phyloP scores from a whole-genome alignment of 108 stramenopile species.

The Poteriospumella lacustris region DNA sequence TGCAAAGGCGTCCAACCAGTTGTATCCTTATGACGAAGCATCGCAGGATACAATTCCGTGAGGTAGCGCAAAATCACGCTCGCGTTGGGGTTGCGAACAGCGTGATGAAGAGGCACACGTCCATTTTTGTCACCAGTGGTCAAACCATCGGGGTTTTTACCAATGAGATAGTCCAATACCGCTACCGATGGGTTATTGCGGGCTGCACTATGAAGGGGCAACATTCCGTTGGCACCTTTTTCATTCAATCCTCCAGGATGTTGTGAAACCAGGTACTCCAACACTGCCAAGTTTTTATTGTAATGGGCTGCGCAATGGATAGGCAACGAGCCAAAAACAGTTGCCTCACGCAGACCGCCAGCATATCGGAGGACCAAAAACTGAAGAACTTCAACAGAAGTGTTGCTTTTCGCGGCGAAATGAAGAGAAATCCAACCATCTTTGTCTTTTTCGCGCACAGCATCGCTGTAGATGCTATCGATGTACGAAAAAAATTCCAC shows the following conservation, averaged over 20 bases:
- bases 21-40: background rate
- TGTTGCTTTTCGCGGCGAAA: background rate
- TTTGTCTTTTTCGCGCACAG: background rate
- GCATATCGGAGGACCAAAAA: background rate
- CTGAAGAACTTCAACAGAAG: background rate
- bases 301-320: background rate
- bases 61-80: background rate
- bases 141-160: background rate
- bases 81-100: background rate
- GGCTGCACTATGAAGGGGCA: background rate
- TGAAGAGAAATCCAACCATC: background rate
- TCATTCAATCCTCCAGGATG: background rate
- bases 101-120: background rate
- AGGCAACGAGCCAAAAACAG: background rate
- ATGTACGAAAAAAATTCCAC: background rate
- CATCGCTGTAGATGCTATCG: background rate
- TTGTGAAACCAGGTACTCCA: background rate
- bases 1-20: background rate
- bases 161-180: background rate
- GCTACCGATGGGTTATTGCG: background rate
- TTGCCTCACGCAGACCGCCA: background rate
- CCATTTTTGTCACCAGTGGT: background rate
- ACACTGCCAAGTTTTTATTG: background rate
- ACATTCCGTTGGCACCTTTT: background rate
- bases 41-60: background rate